Conservation (phyloP, 2,329 filamentous ascomycete genomes). For the Epichloe coenophiala region DNA sequence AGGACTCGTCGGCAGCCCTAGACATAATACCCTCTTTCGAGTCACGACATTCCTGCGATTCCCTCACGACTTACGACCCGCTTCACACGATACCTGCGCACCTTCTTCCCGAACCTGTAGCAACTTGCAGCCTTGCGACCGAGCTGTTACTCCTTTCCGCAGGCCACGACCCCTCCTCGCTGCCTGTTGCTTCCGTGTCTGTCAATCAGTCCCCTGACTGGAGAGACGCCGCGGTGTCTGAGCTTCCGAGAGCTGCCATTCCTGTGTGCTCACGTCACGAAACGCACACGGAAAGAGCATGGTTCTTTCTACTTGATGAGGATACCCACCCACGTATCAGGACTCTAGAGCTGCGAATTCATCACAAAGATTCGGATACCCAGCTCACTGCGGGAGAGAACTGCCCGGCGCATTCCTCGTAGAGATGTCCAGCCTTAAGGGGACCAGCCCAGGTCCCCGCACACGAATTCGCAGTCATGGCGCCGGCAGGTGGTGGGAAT, state of each 20-base stretch:
- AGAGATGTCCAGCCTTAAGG: constrained; percentile 14
- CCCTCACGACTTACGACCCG: constrained; percentile 1
- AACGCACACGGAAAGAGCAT: constrained; percentile 6
- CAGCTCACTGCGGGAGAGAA: background rate
- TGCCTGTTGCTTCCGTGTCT: background rate
- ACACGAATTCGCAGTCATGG: constrained; percentile 19
- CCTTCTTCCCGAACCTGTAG: background rate
- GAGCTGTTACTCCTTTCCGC: background rate
- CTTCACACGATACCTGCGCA: background rate
- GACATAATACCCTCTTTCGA: background rate
- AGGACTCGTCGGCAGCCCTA: background rate
- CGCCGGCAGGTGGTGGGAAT: constrained; percentile 67
- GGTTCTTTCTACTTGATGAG: constrained; percentile 7
- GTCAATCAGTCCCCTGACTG: background rate
- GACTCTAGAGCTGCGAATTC: background rate
- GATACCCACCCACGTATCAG: background rate
- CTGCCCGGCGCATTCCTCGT: constrained; percentile 14
- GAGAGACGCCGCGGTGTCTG: background rate
- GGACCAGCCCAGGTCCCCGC: constrained; percentile 24
- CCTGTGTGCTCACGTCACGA: background rate
- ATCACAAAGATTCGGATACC: background rate
- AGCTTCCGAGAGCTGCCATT: background rate
- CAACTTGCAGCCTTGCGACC: background rate
- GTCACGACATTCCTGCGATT: constrained; percentile 3
- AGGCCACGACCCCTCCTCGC: background rate